Base-by-base conservation (phyloP, 208 protist genomes). In the Leptomonas seymouri region DNA sequence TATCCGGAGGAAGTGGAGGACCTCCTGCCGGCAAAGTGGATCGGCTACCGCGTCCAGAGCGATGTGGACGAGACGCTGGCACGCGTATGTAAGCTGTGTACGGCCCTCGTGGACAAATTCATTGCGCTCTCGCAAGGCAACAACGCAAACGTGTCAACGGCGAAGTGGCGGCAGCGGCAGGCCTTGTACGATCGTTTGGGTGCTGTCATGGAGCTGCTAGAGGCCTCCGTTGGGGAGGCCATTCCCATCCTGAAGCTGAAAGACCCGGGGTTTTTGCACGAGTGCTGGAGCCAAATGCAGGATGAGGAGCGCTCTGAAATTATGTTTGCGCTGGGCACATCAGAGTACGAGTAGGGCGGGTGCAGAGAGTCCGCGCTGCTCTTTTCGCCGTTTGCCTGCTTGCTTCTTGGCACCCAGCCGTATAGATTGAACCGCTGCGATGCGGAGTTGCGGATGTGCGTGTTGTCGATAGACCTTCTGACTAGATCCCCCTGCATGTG, bases 31-130 rank as follows among this genome's bases (percentile, higher is more conserved):
- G 68, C 82, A 27, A 94, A 93, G 67, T 97, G 92, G 89, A 87
- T 97, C 34, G 92, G 89, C 51, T 95, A 97, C 82, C 80, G 83
- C 57, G 71, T 90, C 41, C 77, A 87, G 72, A 88, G 71, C 67
- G 87, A 94, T 61, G 84, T 94, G 18, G 92, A 97, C 67, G 89
- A 93, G 70, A 91, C 87, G 56, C 74, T 97, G 56, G 87, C 92
- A n/a, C 76, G 85, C 12, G 89, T 97, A 36, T 97, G 92, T 65
- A 90, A 82, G 75, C 82, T 97, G 58, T 97, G 92, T 73, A 97
- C 92, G 12, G 89, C 89, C 0, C 81, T 97, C 11, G 92, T 94
- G 6, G 87, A 97, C 64, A 80, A 81, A 49, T 93, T 95, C 66
- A 84, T 97, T n/a, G 59, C 68, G 8, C 81, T 93, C 20, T 91